phyloP scores from a whole-genome alignment of 768 basidiomycete genomes.

The Punctularia strigosozonata region DNA sequence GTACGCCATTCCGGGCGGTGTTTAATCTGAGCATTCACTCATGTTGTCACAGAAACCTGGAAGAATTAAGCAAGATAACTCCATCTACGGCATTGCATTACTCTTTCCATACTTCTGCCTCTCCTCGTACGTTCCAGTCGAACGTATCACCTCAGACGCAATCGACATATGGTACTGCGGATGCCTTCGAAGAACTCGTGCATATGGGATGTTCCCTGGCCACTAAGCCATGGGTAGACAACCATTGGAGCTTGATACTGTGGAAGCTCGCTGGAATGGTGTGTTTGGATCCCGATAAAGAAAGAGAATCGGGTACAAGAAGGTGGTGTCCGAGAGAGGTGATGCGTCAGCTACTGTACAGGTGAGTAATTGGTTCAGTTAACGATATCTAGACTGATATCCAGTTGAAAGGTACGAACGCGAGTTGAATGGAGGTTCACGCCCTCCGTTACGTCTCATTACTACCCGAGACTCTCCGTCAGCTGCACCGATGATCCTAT shows the following conservation, averaged over 20 bases:
- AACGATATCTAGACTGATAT: conserved; percentile 10
- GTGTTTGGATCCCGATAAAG: conserved; percentile 53
- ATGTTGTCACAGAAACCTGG: conserved; percentile 27
- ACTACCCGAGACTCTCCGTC: conserved; percentile 76
- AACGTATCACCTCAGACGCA: conserved; percentile 10
- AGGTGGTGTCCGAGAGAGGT: conserved; percentile 82
- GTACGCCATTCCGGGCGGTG: conserved; percentile 6
- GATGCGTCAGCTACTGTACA: conserved; percentile 72
- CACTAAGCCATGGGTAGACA: conserved; percentile 76
- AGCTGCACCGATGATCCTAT: conserved; percentile 72
- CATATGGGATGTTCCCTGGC: conserved; percentile 53
- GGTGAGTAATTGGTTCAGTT: conserved; percentile 38
- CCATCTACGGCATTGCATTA: conserved; percentile 47
- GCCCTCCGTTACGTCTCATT: conserved; percentile 74
- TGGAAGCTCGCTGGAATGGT: conserved; percentile 94
- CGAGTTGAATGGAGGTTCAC: conserved; percentile 65
- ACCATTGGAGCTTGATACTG: conserved; percentile 82
- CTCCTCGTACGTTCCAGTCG: conserved; percentile 12
- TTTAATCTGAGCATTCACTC: background rate
- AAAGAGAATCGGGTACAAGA: conserved; percentile 29
- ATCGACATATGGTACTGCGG: conserved; percentile 32
- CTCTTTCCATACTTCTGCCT: conserved; percentile 34
- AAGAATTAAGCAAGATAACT: conserved; percentile 42
- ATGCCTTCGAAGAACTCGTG: conserved; percentile 44
- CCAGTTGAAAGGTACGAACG: conserved; percentile 63